Conservation (phyloP, 176 grass and related monocot genomes). For the Triticum timopheevii region DNA sequence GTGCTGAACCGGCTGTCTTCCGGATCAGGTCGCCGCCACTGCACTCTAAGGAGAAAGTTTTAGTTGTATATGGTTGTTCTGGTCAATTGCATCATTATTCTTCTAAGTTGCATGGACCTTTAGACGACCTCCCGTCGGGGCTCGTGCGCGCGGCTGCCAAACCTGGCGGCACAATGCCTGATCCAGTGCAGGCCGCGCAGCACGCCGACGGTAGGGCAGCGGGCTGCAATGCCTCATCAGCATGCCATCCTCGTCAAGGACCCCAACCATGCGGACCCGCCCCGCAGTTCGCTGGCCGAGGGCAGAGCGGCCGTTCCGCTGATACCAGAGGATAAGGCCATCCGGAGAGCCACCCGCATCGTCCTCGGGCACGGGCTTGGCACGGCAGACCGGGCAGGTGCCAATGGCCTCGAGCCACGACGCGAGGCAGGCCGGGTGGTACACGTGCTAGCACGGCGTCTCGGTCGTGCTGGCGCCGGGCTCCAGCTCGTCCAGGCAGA, state of each 20-base stretch:
- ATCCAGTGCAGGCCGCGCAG: background rate
- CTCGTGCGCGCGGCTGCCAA: background rate
- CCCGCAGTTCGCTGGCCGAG: conserved; percentile 11
- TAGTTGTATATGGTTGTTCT: too few relatives aligned
- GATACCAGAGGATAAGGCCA: conserved; percentile 5
- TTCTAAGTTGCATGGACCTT: too few relatives aligned
- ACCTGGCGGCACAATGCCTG: background rate
- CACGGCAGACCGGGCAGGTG: conserved; percentile 25
- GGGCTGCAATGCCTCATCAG: background rate
- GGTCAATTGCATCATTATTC: too few relatives aligned
- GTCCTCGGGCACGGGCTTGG: background rate
- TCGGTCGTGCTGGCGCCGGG: background rate
- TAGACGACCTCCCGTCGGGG: background rate
- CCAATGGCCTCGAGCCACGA: background rate
- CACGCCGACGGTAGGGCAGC: background rate
- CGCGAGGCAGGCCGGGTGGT: conserved; percentile 29
- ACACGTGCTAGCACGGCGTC: conserved; percentile 28
- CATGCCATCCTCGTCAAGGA: background rate
- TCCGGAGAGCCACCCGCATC: background rate
- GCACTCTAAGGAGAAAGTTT: too few relatives aligned
- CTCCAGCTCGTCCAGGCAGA: conserved; percentile 25
- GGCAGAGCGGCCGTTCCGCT: background rate
- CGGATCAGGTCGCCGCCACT: too few relatives aligned
- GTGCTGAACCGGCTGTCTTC: too few relatives aligned
- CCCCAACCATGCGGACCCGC: background rate